A percentile compares a stretch with the other conserved stretches of the same genome.
These are phyloP conservation scores for Coleophoma eucalyptorum DNA, from an alignment of 2,329 filamentous ascomycete species.

Conservation along the genomic window DNA sequence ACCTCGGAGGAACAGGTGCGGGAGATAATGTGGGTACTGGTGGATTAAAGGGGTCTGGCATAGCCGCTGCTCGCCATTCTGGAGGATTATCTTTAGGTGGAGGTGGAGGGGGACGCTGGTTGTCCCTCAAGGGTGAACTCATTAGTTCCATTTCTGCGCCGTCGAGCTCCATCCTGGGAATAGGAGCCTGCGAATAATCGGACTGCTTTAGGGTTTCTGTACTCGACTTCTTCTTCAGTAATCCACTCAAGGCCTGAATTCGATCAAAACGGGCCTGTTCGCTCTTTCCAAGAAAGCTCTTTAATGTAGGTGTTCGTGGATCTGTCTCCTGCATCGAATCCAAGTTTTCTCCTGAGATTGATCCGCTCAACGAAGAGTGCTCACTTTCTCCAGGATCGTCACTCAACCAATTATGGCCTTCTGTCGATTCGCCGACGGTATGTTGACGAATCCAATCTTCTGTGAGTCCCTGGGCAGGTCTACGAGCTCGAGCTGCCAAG, in stretches of 20 bases:
- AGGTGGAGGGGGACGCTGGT: conserved; percentile 36
- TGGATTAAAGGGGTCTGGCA: conserved; percentile 5
- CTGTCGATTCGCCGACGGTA: conserved; percentile 64
- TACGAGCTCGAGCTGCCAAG: conserved; percentile 58
- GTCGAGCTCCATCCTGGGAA: conserved; percentile 16
- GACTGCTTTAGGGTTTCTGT: conserved; percentile 25
- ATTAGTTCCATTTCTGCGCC: conserved; percentile 13
- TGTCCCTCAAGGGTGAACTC: conserved; percentile 20
- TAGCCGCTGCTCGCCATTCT: conserved; percentile 19
- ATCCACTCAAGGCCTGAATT: conserved; percentile 4
- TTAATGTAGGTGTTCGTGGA: conserved; percentile 28
- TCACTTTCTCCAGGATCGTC: conserved; percentile 72
- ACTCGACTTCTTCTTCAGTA: conserved; percentile 24
- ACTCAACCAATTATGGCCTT: conserved; percentile 79
- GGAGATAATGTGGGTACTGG: conserved; percentile 13
- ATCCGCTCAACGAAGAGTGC: conserved; percentile 70
- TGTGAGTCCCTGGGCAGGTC: conserved; percentile 61
- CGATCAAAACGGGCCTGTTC: conserved; percentile 9
- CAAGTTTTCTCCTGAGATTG: conserved; percentile 45
- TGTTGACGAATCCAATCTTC: conserved; percentile 87
- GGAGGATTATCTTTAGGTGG: conserved; percentile 23
- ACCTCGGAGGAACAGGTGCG: conserved; percentile 45
- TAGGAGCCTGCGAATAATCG: conserved; percentile 19
- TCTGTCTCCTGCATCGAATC: conserved; percentile 41
- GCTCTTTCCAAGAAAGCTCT: conserved; percentile 20